Conservation (phyloP, 2,329 filamentous ascomycete genomes). For the Phialophora expanda region DNA sequence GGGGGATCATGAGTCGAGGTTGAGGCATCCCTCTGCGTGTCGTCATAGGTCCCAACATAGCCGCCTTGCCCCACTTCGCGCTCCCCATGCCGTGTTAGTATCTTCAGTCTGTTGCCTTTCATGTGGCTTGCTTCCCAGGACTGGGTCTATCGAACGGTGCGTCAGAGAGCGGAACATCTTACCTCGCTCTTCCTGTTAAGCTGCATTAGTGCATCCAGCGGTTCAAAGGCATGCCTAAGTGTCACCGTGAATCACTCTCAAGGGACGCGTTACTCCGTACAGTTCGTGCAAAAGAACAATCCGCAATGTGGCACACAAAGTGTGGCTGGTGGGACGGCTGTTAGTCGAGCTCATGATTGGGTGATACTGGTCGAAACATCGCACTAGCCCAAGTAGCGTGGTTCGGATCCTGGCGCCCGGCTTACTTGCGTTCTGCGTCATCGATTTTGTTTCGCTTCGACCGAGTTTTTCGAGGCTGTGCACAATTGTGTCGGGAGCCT, state of each 20-base stretch:
- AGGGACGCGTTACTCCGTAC: neutral
- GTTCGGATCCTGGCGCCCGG: neutral
- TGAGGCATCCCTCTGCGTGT: neutral
- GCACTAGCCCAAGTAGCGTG: neutral
- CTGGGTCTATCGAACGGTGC: neutral
- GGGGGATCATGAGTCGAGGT: neutral
- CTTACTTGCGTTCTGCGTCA: neutral
- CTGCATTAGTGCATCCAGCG: neutral
- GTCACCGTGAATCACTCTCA: neutral
- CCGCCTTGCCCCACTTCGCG: neutral
- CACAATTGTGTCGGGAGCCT: neutral
- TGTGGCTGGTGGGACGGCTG: neutral
- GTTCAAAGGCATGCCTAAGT: neutral
- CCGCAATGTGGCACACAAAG: neutral
- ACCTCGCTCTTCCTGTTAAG: neutral
- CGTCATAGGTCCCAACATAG: neutral
- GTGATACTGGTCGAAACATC: neutral
- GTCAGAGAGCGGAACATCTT: neutral
- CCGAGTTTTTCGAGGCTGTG: neutral
- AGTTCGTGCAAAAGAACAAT: neutral
- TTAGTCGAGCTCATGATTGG: neutral
- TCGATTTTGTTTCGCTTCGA: neutral
- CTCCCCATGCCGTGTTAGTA: neutral
- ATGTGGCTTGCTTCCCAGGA: neutral
- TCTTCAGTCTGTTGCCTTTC: neutral